phyloP scores from a whole-genome alignment of 2,329 filamentous ascomycete species.

The Lachnum nothofagi region DNA sequence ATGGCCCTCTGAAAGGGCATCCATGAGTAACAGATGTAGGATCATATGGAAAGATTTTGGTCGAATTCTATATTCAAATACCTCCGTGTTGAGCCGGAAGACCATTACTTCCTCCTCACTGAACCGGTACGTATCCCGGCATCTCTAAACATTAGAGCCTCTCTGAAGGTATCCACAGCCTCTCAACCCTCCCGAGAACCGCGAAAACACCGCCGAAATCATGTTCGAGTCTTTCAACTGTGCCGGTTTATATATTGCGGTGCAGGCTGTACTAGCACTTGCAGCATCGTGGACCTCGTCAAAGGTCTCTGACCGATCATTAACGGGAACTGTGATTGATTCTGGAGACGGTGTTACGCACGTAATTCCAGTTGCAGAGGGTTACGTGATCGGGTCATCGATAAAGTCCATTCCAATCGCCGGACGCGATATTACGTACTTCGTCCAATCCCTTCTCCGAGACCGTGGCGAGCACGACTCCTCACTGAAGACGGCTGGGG shows the following conservation, averaged over 20 bases:
- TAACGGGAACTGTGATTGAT: constrained; percentile 97
- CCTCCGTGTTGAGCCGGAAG: constrained; percentile 92
- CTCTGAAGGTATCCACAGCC: constrained; percentile 51
- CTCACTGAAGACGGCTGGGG: constrained; percentile 92
- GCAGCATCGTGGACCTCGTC: constrained; percentile 98
- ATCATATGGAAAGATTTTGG: constrained; percentile 99
- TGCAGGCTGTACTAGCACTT: constrained; percentile 92
- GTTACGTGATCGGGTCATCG: constrained; percentile 96
- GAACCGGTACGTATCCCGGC: constrained; percentile 67
- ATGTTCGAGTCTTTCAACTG: constrained; percentile 99
- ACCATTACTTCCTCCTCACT: constrained; percentile 96
- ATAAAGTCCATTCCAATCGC: constrained; percentile 99
- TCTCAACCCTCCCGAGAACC: constrained; percentile 95
- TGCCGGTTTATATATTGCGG: constrained; percentile 95
- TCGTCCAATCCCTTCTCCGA: constrained; percentile 91
- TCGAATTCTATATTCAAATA: constrained; percentile 99
- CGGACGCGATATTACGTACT: constrained; percentile 97
- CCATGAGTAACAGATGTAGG: constrained; percentile 46
- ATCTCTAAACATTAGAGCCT: not conserved
- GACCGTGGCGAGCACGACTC: constrained; percentile 96
- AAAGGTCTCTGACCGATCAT: constrained; percentile 90
- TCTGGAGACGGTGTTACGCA: constrained; percentile 98
- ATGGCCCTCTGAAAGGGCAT: not conserved
- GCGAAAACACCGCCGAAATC: constrained; percentile 98
- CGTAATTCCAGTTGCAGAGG: constrained; percentile 96